Conservation (phyloP, 2,329 filamentous ascomycete genomes). For the Arthrobotrys iridis region DNA sequence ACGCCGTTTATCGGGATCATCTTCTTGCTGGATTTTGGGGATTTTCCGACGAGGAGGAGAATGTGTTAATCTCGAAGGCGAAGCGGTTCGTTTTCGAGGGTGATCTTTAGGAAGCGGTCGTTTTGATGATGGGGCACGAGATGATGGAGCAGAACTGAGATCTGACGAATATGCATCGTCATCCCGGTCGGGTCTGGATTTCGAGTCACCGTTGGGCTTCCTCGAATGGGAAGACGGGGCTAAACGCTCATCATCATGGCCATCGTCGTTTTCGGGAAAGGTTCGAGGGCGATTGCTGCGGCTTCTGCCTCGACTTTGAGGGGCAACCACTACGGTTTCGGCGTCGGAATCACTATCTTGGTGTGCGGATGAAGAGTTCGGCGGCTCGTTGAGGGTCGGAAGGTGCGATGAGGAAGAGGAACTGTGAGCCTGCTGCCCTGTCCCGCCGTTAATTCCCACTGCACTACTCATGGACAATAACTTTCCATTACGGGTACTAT, state of each 20-base stretch:
- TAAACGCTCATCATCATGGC: constrained; percentile 45
- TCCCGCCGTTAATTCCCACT: constrained; percentile 44
- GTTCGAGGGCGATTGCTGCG: constrained; percentile 33
- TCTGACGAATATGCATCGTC: constrained; percentile 57
- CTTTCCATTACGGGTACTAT: constrained; percentile 35
- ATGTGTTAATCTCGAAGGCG: constrained; percentile 44
- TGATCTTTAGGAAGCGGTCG: constrained; percentile 22
- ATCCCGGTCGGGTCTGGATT: constrained; percentile 37
- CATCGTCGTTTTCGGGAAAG: constrained; percentile 23
- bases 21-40: constrained; percentile 32
- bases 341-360: constrained; percentile 72
- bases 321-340: constrained; percentile 73
- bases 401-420: constrained; percentile 25
- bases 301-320: constrained; percentile 61
- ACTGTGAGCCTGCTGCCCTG: constrained; percentile 33
- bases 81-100: constrained; percentile 40
- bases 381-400: constrained; percentile 37
- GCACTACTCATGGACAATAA: constrained; percentile 25
- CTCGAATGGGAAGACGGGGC: constrained; percentile 43
- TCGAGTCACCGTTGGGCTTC: constrained; percentile 41
- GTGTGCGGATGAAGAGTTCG: constrained; percentile 22
- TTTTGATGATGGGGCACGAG: constrained; percentile 46
- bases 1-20: constrained; percentile 28
- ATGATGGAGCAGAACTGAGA: constrained; percentile 56
- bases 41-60: constrained; percentile 47